A percentile compares a stretch with the other conserved stretches of the same genome.
Conservation (phyloP, 192 early-diverging fungal genomes). For the Phycomyces blakesleeanus region DNA sequence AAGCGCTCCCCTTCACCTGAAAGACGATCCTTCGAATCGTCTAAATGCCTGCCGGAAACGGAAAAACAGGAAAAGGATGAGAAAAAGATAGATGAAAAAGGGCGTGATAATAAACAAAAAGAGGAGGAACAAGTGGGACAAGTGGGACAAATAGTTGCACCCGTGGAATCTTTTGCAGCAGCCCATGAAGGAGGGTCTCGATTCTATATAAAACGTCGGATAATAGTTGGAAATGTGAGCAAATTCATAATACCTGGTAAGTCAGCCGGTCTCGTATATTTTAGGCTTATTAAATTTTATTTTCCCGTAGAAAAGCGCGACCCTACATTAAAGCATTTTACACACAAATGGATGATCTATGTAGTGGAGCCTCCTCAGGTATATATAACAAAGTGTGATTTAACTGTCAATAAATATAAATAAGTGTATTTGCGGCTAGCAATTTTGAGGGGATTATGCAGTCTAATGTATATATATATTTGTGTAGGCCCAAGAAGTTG, state of each 20-base stretch:
- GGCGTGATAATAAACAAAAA: neutral
- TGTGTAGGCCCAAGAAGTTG: constrained; percentile 34
- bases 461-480: neutral
- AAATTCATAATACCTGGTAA: constrained; percentile 57
- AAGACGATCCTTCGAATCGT: neutral
- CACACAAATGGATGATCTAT: constrained; percentile 91
- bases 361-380: constrained; percentile 56
- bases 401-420: too few species aligned
- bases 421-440: too few species aligned
- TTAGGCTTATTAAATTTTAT: constrained; percentile 1
- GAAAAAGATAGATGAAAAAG: neutral
- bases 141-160: neutral
- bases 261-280: neutral
- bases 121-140: neutral
- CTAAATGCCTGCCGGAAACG: constrained; percentile 13
- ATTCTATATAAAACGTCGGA: constrained; percentile 67
- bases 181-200: constrained; percentile 54
- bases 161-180: constrained; percentile 26
- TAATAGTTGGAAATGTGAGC: constrained; percentile 72
- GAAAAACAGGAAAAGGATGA: neutral
- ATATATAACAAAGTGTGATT: too few species aligned
- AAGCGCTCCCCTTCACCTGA: neutral
- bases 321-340: constrained; percentile 52
- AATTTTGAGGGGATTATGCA: neutral
- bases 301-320: constrained; percentile 44